A percentile compares a stretch with the other conserved stretches of the same genome.
These are phyloP conservation scores for Monosporozyma aquatica DNA, from an alignment of 805 yeast species.

Conservation along the genomic window DNA sequence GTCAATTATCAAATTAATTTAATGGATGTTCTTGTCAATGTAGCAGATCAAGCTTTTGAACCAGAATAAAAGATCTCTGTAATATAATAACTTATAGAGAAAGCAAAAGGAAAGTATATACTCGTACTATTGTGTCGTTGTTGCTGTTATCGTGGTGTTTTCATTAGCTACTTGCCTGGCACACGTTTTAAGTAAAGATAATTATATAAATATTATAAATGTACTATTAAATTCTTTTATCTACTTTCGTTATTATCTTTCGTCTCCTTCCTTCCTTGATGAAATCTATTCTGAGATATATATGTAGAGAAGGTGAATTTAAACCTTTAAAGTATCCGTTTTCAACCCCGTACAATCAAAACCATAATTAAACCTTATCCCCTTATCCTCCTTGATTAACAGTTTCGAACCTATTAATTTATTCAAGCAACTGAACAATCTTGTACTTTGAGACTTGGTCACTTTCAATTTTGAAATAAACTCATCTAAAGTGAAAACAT, in stretches of 20 bases:
- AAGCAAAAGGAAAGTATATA: no score
- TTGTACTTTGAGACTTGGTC: conserved; percentile 1
- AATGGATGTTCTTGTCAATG: conserved; percentile 73
- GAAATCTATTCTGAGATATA: no score
- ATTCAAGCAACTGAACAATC: conserved; percentile 5
- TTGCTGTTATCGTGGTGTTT: no score
- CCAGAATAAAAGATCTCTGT: conserved; percentile 40
- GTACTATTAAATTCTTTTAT: no score
- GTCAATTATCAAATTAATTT: conserved; percentile 68
- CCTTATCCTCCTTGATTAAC: background rate
- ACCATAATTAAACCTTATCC: background rate
- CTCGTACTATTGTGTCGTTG: no score
- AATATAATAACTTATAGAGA: background rate
- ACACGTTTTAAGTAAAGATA: no score
- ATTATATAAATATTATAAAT: no score
- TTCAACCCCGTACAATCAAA: background rate
- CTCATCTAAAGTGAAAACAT: background rate
- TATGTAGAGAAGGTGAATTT: no score
- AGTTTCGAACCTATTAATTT: conserved; percentile 1
- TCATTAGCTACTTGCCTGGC: no score
- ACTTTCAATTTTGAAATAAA: conserved; percentile 6
- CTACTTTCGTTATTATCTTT: no score
- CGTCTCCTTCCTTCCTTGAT: no score
- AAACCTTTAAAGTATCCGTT: background rate
- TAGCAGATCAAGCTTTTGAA: conserved; percentile 75